phyloP scores from a whole-genome alignment of 2,329 filamentous ascomycete species.

The Aspergillus arachidicola region DNA sequence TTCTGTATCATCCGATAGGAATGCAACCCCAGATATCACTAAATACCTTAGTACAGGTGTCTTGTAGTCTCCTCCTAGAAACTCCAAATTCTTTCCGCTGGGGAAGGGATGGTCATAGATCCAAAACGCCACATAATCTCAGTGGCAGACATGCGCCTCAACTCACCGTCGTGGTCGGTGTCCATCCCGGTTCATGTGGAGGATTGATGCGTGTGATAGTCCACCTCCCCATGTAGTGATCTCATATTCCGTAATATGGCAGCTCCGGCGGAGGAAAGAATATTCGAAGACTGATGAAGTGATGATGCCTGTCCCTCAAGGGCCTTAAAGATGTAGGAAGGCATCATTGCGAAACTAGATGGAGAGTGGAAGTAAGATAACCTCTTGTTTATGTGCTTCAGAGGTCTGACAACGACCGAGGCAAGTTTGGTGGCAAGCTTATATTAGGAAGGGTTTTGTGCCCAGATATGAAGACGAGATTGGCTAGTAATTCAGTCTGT shows the following conservation, averaged over 20 bases:
- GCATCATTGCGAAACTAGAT: too few relatives aligned
- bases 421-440: too few relatives aligned
- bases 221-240: not conserved
- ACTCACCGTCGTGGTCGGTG: too few relatives aligned
- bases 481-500: too few relatives aligned
- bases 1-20: not conserved
- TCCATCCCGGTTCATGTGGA: not conserved
- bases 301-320: too few relatives aligned
- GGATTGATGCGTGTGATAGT: not conserved
- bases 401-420: too few relatives aligned
- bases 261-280: not conserved
- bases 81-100: not conserved
- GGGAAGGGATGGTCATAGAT: not conserved
- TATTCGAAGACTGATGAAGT: not conserved
- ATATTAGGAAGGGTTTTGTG: too few relatives aligned
- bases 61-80: not conserved
- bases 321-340: too few relatives aligned
- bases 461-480: fast-evolving
- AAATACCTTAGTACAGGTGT: not conserved
- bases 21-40: not conserved
- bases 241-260: not conserved
- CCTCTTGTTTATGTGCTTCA: too few relatives aligned
- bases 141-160: not conserved
- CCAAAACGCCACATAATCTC: not conserved
- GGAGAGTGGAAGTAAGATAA: too few relatives aligned